Evolutionary conservation across 805 yeast species (phyloP).

Genomic region (Candida xyloterini): DNA sequence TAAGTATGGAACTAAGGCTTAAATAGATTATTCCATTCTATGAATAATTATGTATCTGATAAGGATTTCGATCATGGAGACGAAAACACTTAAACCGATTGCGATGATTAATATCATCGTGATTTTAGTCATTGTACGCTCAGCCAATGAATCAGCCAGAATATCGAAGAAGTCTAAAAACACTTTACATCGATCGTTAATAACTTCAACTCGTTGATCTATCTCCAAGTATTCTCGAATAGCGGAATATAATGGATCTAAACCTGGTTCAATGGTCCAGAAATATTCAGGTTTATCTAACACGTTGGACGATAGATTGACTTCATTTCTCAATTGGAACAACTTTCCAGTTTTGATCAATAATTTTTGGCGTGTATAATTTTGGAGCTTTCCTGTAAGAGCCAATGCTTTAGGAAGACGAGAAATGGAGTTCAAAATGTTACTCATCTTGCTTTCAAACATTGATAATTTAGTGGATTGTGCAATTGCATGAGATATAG

Average conservation of each 20-base stretch:
- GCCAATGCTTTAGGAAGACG: conserved; percentile 88
- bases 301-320: conserved; percentile 84
- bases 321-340: conserved; percentile 89
- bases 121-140: conserved; percentile 84
- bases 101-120: conserved; percentile 87
- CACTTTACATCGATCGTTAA: conserved; percentile 91
- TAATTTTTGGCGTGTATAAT: conserved; percentile 74
- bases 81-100: conserved; percentile 72
- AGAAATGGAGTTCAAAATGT: conserved; percentile 78
- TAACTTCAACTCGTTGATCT: conserved; percentile 89
- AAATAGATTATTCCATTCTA: conserved; percentile 7
- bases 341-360: conserved; percentile 85
- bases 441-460: conserved; percentile 89
- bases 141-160: conserved; percentile 91
- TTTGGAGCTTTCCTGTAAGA: conserved; percentile 80
- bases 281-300: conserved; percentile 94
- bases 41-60: conserved; percentile 51
- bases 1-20: conserved; percentile 64
- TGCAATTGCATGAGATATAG: conserved; percentile 95
- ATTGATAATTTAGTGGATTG: conserved; percentile 90
- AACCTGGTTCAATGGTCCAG: conserved; percentile 94
- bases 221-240: conserved; percentile 90
- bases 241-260: conserved; percentile 88
- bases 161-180: conserved; percentile 91
- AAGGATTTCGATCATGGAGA: conserved; percentile 69